Conservation (phyloP, 495 filamentous ascomycete genomes). For the Lepraria neglecta region DNA sequence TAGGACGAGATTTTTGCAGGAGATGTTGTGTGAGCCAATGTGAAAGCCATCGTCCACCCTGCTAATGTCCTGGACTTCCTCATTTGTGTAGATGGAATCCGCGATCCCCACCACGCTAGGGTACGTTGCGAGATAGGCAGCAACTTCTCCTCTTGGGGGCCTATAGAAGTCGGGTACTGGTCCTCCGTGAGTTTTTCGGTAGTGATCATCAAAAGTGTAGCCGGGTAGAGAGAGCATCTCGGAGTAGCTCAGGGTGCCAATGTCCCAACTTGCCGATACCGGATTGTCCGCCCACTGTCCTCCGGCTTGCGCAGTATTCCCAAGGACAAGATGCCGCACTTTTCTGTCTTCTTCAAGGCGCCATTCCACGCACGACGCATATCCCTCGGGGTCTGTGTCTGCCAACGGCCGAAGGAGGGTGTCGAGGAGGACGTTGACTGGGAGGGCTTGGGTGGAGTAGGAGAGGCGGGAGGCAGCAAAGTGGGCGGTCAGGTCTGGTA, state of each 20-base stretch:
- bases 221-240: slow-evolving; percentile 60
- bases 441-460: slow-evolving; percentile 61
- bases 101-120: slow-evolving; percentile 49
- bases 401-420: slow-evolving; percentile 59
- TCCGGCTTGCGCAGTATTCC: slow-evolving; percentile 47
- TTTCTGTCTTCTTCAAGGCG: slow-evolving; percentile 43
- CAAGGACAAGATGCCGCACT: slow-evolving; percentile 55
- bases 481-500: slow-evolving; percentile 49
- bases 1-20: slow-evolving; percentile 55
- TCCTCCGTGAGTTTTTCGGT: slow-evolving; percentile 37
- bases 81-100: slow-evolving; percentile 43
- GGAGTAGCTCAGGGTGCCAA: slow-evolving; percentile 58
- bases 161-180: slow-evolving; percentile 49
- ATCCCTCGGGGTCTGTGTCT: slow-evolving; percentile 49
- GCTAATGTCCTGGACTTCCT: slow-evolving; percentile 40
- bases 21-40: slow-evolving; percentile 47
- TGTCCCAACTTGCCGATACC: slow-evolving; percentile 49
- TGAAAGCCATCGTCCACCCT: slow-evolving; percentile 47
- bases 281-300: slow-evolving; percentile 62
- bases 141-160: slow-evolving; percentile 52
- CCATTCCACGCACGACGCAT: slow-evolving; percentile 53
- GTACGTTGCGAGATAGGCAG: slow-evolving; percentile 53
- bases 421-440: slow-evolving; percentile 58
- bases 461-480: slow-evolving; percentile 55
- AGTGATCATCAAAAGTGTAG: slow-evolving; percentile 54